Conservation (phyloP, 108 stramenopile genomes). For the Fragilaria crotonensis region DNA sequence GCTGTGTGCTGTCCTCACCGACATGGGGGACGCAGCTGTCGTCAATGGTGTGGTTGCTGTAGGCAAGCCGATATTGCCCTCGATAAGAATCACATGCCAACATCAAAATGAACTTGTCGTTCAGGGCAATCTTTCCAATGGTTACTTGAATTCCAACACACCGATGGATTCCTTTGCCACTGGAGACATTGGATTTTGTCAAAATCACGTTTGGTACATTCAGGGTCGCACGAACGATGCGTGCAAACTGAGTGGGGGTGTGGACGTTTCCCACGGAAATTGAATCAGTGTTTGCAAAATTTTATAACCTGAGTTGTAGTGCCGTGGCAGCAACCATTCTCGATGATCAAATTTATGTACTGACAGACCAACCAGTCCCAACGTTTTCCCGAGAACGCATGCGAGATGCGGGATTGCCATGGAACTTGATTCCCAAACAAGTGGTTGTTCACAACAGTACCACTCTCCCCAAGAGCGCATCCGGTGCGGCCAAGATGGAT, state of each 20-base stretch:
- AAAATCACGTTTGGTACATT: constrained; percentile 23
- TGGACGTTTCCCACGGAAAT: constrained; percentile 28
- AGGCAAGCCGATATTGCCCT: constrained; percentile 24
- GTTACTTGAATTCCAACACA: constrained; percentile 9
- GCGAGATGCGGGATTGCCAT: constrained; percentile 20
- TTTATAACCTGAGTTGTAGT: constrained; percentile 3
- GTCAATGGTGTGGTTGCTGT: constrained; percentile 23
- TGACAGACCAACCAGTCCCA: constrained; percentile 7
- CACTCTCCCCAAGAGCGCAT: constrained; percentile 7
- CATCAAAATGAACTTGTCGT: constrained; percentile 1
- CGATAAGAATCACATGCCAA: background rate
- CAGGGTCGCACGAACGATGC: constrained; percentile 30
- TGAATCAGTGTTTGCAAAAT: constrained; percentile 18
- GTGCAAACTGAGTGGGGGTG: constrained; percentile 27
- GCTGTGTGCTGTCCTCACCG: constrained; percentile 22
- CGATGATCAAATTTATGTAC: constrained; percentile 13
- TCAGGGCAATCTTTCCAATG: constrained; percentile 10
- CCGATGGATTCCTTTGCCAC: constrained; percentile 17
- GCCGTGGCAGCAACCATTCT: constrained; percentile 11
- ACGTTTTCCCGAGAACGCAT: constrained; percentile 25
- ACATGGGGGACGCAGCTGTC: constrained; percentile 6
- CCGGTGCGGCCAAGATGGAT: constrained; percentile 25
- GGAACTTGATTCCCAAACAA: constrained; percentile 26
- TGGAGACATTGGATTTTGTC: constrained; percentile 36
- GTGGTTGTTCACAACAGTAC: constrained; percentile 11